These are phyloP conservation scores for Termitomyces sp. DNA, from an alignment of 768 basidiomycete genomes.

Conservation along the genomic window DNA sequence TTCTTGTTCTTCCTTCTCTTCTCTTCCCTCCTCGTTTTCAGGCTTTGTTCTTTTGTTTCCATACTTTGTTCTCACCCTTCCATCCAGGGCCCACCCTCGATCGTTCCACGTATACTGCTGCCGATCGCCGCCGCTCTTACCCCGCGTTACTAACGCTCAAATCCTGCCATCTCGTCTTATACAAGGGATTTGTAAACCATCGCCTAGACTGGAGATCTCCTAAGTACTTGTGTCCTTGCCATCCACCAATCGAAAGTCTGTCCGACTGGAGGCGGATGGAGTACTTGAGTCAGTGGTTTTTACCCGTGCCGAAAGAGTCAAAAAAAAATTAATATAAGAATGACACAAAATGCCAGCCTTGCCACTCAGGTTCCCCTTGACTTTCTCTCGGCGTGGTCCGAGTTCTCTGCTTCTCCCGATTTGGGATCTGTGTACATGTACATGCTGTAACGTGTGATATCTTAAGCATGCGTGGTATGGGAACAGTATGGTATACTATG, in stretches of 20 bases:
- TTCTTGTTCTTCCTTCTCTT: not conserved
- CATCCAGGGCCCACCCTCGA: not conserved
- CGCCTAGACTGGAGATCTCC: not conserved
- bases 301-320: constrained; percentile 1
- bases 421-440: constrained; percentile 6
- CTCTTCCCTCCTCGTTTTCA: not conserved
- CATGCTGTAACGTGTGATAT: constrained; percentile 1
- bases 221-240: not conserved
- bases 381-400: constrained; percentile 2
- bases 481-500: constrained; percentile 1
- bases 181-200: constrained; percentile 2
- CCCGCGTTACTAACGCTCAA: not conserved
- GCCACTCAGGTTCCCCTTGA: not conserved
- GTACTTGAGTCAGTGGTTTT: not conserved
- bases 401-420: constrained; percentile 6
- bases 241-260: constrained; percentile 1
- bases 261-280: not conserved
- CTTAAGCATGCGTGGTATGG: not conserved
- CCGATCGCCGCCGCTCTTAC: constrained; percentile 6
- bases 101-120: constrained; percentile 8
- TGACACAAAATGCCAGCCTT: constrained; percentile 11
- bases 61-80: not conserved
- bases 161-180: not conserved
- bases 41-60: not conserved
- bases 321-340: constrained; percentile 6